Evolutionary conservation across 495 filamentous ascomycete species (phyloP).

Genomic region (Neurospora pannonica): DNA sequence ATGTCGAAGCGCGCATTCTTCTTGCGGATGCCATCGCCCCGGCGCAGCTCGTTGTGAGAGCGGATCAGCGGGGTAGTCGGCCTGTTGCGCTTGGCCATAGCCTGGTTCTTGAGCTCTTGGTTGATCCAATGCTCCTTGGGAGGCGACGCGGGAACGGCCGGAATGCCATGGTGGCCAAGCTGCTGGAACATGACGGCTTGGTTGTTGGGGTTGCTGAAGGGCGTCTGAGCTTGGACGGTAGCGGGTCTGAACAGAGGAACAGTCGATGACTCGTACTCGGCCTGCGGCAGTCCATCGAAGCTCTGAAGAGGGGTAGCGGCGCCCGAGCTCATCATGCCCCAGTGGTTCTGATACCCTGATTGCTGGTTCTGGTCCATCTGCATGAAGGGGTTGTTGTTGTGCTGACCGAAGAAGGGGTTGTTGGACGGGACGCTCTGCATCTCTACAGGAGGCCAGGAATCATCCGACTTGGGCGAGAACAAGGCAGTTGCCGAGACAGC

Average conservation of each 20-base stretch:
- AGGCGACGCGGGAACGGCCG: constrained; percentile 41
- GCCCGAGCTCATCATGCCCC: constrained; percentile 53
- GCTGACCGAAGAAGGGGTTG: constrained; percentile 53
- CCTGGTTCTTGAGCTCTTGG: constrained; percentile 45
- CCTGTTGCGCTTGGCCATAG: constrained; percentile 61
- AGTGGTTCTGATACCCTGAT: constrained; percentile 38
- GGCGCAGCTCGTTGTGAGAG: constrained; percentile 68
- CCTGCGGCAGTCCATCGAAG: constrained; percentile 53
- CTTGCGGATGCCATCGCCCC: constrained; percentile 93
- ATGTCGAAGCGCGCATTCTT: constrained; percentile 99
- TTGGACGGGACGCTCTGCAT: constrained; percentile 48
- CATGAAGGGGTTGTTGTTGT: constrained; percentile 50
- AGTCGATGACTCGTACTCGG: constrained; percentile 48
- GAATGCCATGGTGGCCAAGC: constrained; percentile 26
- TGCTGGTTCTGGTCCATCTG: constrained; percentile 46
- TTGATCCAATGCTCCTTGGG: constrained; percentile 46
- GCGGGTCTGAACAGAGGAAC: constrained; percentile 38
- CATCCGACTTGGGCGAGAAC: constrained; percentile 65
- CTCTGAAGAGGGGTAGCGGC: constrained; percentile 39
- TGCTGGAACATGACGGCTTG: constrained; percentile 44
- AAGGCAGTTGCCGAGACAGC: constrained; percentile 50
- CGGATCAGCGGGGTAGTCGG: constrained; percentile 63
- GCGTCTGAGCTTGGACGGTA: constrained; percentile 40
- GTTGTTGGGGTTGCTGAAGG: constrained; percentile 41
- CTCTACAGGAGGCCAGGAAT: constrained; percentile 52